These are phyloP conservation scores for Mycena venus DNA, from an alignment of 768 basidiomycete genomes.

Conservation along the genomic window DNA sequence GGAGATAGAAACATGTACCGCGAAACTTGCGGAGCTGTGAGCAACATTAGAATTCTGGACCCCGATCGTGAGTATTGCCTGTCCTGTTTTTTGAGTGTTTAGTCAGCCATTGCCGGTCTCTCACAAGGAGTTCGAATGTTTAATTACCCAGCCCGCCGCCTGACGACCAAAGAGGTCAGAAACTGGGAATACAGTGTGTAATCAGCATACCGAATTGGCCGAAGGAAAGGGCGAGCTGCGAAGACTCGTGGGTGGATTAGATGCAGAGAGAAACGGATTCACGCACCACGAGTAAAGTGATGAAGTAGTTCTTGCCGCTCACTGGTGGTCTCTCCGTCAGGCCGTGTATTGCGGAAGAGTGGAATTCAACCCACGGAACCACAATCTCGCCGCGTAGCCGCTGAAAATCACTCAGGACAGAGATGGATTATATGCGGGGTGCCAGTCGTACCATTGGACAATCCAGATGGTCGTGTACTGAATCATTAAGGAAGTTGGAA, in stretches of 20 bases:
- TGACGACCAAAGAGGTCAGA: not conserved
- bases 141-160: not conserved
- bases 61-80: not conserved
- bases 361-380: not conserved
- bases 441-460: constrained; percentile 11
- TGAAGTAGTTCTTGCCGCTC: not conserved
- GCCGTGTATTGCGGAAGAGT: no score
- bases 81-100: not conserved
- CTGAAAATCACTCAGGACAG: not conserved
- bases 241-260: not conserved
- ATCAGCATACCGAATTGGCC: not conserved
- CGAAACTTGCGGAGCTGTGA: not conserved
- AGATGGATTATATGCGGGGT: no score
- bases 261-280: not conserved
- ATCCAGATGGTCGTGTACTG: not conserved
- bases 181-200: not conserved
- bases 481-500: not conserved
- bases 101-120: no score
- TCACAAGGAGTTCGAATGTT: not conserved
- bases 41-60: not conserved
- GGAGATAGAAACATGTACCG: not conserved
- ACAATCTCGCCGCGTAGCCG: not conserved
- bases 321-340: no score
- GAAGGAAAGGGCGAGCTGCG: not conserved
- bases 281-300: not conserved